Conservation (phyloP, 2,329 filamentous ascomycete species). For the Xylariaceae sp. region DNA sequence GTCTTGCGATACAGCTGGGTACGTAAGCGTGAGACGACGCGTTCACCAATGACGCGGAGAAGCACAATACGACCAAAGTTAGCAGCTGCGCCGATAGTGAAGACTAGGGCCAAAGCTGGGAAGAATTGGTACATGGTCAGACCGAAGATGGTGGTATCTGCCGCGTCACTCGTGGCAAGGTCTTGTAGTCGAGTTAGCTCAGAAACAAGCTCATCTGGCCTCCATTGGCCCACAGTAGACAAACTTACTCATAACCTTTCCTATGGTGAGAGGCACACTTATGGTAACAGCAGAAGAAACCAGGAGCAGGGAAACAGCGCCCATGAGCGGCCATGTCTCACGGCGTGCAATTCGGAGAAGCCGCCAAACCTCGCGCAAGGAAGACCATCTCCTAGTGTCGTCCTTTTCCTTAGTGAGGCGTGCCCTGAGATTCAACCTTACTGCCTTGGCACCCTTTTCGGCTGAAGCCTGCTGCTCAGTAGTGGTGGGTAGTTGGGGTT, state of each 20-base stretch:
- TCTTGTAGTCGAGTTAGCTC: slow-evolving; percentile 54
- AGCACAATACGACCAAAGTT: slow-evolving; percentile 96
- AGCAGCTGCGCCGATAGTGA: slow-evolving; percentile 83
- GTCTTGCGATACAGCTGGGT: slow-evolving; percentile 91
- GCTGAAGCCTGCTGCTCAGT: slow-evolving; percentile 67
- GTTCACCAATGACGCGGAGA: slow-evolving; percentile 90
- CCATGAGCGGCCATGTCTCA: slow-evolving; percentile 76
- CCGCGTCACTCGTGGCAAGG: slow-evolving; percentile 78
- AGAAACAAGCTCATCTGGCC: not conserved
- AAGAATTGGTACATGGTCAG: slow-evolving; percentile 90
- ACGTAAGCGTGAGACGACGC: slow-evolving; percentile 88
- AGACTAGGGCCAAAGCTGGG: slow-evolving; percentile 73
- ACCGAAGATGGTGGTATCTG: slow-evolving; percentile 76
- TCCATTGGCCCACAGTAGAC: not conserved
- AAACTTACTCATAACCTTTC: slow-evolving; percentile 73
- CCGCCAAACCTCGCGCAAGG: slow-evolving; percentile 80
- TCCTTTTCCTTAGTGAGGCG: slow-evolving; percentile 85
- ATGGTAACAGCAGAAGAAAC: slow-evolving; percentile 93
- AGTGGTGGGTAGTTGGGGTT: slow-evolving; percentile 36
- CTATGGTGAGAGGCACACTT: slow-evolving; percentile 95
- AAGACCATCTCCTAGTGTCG: slow-evolving; percentile 60
- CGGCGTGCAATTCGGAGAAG: slow-evolving; percentile 88
- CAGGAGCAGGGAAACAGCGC: slow-evolving; percentile 85
- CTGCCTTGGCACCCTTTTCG: slow-evolving; percentile 84
- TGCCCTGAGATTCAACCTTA: slow-evolving; percentile 87